A percentile compares a stretch with the other conserved stretches of the same genome.
Evolutionary conservation across 495 filamentous ascomycete species (phyloP).

Genomic region (Penicillium tannophilum): DNA sequence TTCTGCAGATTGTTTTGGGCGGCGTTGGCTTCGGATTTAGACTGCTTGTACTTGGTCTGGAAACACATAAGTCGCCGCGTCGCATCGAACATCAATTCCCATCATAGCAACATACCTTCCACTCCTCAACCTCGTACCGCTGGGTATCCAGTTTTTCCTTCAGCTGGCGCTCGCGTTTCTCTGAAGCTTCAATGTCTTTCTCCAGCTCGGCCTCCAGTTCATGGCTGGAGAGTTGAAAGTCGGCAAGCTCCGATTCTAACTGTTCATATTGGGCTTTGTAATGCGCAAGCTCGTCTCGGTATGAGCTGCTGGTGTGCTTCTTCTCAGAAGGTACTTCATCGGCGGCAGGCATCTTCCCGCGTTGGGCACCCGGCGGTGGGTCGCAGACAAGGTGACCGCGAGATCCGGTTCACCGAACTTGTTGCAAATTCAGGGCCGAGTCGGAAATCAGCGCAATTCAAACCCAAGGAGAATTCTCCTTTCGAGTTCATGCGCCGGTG

Average conservation of each 20-base stretch:
- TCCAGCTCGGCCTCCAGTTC: slow-evolving; percentile 95
- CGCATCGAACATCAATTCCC: neutral
- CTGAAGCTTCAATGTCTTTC: slow-evolving; percentile 92
- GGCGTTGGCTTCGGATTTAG: slow-evolving; percentile 79
- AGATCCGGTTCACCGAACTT: slow-evolving; percentile 15
- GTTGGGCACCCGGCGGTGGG: slow-evolving; percentile 36
- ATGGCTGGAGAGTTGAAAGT: slow-evolving; percentile 91
- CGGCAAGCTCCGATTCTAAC: slow-evolving; percentile 85
- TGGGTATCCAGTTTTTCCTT: slow-evolving; percentile 83
- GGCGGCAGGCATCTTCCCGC: slow-evolving; percentile 54
- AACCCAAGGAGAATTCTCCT: neutral
- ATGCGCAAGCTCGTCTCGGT: slow-evolving; percentile 78
- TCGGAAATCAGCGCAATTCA: slow-evolving; percentile 1
- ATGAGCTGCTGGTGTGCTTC: slow-evolving; percentile 55
- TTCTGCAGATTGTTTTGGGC: slow-evolving; percentile 90
- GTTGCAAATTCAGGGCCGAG: slow-evolving; percentile 19
- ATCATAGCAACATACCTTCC: slow-evolving; percentile 69
- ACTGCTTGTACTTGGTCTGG: slow-evolving; percentile 94
- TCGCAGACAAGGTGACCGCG: slow-evolving; percentile 20
- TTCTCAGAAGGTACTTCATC: slow-evolving; percentile 66
- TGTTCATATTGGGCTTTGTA: slow-evolving; percentile 97
- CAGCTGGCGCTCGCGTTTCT: slow-evolving; percentile 84
- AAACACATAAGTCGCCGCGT: slow-evolving; percentile 9
- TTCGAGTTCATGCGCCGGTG: neutral
- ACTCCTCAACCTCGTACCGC: slow-evolving; percentile 91